Conservation (phyloP, 768 basidiomycete genomes). For the Mycena alexandri region DNA sequence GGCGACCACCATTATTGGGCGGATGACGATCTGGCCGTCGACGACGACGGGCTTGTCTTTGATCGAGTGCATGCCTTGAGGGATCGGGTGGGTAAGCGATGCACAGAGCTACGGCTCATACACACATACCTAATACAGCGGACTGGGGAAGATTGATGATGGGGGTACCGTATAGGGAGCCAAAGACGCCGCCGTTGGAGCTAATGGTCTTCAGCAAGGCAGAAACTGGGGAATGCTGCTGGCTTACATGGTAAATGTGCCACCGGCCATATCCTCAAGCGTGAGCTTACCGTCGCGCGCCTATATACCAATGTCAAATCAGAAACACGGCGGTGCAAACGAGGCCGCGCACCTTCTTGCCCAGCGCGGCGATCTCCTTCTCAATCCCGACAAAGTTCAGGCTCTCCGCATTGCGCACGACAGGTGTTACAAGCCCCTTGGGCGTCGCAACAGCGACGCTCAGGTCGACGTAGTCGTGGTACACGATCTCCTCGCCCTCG, state of each 20-base stretch:
- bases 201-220: constrained; percentile 53
- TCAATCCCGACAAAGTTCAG: constrained; percentile 94
- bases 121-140: constrained; percentile 83
- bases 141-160: constrained; percentile 98
- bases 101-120: not conserved
- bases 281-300: constrained; percentile 93
- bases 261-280: constrained; percentile 98
- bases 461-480: constrained; percentile 92
- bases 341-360: constrained; percentile 80
- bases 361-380: constrained; percentile 89
- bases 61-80: constrained; percentile 92
- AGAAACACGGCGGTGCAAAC: constrained; percentile 13
- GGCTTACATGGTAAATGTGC: constrained; percentile 96
- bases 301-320: constrained; percentile 46
- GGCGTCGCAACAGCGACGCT: constrained; percentile 97
- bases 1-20: constrained; percentile 96
- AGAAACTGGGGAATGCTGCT: not conserved
- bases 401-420: constrained; percentile 89
- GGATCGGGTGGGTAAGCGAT: constrained; percentile 7
- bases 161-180: constrained; percentile 96
- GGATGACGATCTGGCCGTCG: constrained; percentile 94
- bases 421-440: constrained; percentile 96
- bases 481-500: constrained; percentile 94
- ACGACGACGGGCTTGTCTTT: constrained; percentile 93
- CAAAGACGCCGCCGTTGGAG: constrained; percentile 99